Conservation (phyloP, 495 filamentous ascomycete species). For the Pseudevernia furfuracea region DNA sequence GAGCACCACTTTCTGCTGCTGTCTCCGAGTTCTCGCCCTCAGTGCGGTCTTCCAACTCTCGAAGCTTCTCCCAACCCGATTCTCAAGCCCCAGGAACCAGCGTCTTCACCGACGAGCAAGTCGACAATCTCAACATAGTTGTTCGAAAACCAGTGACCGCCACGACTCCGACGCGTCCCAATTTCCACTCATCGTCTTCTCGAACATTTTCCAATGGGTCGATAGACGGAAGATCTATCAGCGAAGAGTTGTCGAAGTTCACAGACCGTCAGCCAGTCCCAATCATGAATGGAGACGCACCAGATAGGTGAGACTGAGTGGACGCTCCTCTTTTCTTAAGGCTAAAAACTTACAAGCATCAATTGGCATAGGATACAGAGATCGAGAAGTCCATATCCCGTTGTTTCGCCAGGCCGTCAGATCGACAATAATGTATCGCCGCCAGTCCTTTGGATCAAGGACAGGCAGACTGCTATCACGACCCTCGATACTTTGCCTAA, state of each 20-base stretch:
- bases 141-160: slow-evolving; percentile 34
- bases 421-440: slow-evolving; percentile 22
- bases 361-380: slow-evolving; percentile 18
- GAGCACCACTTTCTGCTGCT: slow-evolving; percentile 60
- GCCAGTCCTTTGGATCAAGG: slow-evolving; percentile 43
- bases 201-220: slow-evolving; percentile 48
- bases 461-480: slow-evolving; percentile 31
- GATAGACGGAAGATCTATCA: slow-evolving; percentile 45
- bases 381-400: slow-evolving; percentile 23
- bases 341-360: slow-evolving; percentile 16
- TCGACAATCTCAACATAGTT: slow-evolving; percentile 44
- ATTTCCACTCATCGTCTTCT: slow-evolving; percentile 36
- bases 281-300: slow-evolving; percentile 22
- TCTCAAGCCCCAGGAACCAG: slow-evolving; percentile 25
- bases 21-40: slow-evolving; percentile 72
- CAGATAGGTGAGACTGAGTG: slow-evolving; percentile 31
- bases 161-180: slow-evolving; percentile 22
- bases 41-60: slow-evolving; percentile 26
- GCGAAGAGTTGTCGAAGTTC: slow-evolving; percentile 29
- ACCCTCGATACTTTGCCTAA: slow-evolving; percentile 33
- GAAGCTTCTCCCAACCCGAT: slow-evolving; percentile 19
- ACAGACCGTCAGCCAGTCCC: slow-evolving; percentile 28
- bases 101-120: slow-evolving; percentile 48
- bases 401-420: slow-evolving; percentile 18
- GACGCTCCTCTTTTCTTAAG: slow-evolving; percentile 1